Conservation (phyloP, 192 early-diverging fungal species). For the Linnemannia exigua region DNA sequence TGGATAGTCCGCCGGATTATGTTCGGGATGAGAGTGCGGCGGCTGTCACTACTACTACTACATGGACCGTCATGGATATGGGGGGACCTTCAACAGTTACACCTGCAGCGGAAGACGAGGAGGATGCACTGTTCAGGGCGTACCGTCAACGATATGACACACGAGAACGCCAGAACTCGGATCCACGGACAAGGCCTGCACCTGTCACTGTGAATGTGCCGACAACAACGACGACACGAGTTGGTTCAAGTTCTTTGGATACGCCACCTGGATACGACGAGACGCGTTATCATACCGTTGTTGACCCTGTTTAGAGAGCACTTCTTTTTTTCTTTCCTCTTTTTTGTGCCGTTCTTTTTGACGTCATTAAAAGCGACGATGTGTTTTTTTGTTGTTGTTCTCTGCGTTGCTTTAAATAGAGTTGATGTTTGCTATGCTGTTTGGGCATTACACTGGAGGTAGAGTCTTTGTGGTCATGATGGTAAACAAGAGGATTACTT, state of each 20-base stretch:
- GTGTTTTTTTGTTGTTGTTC: too few species aligned
- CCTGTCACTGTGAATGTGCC: neutral
- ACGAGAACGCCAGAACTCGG: conserved; percentile 20
- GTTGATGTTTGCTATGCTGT: too few species aligned
- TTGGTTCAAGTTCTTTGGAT: conserved; percentile 10
- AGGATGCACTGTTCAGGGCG: conserved; percentile 45
- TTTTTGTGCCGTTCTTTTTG: neutral
- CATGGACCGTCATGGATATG: neutral
- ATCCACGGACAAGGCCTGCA: conserved; percentile 17
- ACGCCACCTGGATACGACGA: conserved; percentile 53
- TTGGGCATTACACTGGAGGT: too few species aligned
- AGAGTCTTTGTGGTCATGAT: too few species aligned
- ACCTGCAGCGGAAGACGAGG: conserved; percentile 16
- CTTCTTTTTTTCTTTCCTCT: neutral
- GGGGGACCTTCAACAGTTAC: neutral
- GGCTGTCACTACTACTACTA: neutral
- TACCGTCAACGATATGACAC: conserved; percentile 50
- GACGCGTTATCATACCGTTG: conserved; percentile 30
- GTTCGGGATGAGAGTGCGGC: conserved; percentile 17
- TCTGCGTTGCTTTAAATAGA: too few species aligned
- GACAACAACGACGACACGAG: conserved; percentile 1
- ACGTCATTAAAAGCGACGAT: neutral
- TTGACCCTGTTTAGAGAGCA: conserved; percentile 39
- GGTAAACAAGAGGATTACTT: too few species aligned
- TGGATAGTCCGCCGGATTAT: conserved; percentile 54